Evolutionary conservation across 805 yeast genomes (phyloP).

Genomic region (Suhomyces xylopsoci): DNA sequence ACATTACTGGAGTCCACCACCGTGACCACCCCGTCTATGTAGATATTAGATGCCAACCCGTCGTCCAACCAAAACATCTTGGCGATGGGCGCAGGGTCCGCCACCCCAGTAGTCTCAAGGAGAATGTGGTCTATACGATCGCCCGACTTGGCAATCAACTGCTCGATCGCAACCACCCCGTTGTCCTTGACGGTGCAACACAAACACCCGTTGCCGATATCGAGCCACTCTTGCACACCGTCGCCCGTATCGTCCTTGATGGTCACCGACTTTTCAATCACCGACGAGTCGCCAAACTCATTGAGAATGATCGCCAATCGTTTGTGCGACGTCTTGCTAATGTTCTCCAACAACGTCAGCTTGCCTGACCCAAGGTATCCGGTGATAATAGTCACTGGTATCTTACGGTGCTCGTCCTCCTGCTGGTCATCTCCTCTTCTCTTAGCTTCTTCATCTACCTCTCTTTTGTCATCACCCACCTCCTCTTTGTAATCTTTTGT

Average conservation of each 20-base stretch:
- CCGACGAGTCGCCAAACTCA: conserved; percentile 89
- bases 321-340: conserved; percentile 67
- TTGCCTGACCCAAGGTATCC: conserved; percentile 96
- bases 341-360: conserved; percentile 73
- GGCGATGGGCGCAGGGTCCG: conserved; percentile 97
- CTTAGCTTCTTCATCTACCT: too few species aligned
- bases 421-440: background rate
- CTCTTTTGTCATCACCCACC: too few species aligned
- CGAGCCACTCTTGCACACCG: conserved; percentile 89
- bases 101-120: conserved; percentile 92
- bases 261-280: conserved; percentile 82
- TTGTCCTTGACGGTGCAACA: conserved; percentile 95
- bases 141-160: conserved; percentile 67
- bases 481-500: background rate
- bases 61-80: conserved; percentile 97
- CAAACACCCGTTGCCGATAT: conserved; percentile 92
- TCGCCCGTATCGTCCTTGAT: conserved; percentile 48
- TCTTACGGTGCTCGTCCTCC: conserved; percentile 34
- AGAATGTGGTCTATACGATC: conserved; percentile 84
- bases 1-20: conserved; percentile 79
- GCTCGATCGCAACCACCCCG: conserved; percentile 92
- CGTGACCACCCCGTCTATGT: conserved; percentile 87
- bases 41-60: conserved; percentile 77
- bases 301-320: conserved; percentile 87
- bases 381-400: conserved; percentile 90